Percentiles rank a stretch among this genome's conserved stretches.
These are phyloP conservation scores for Bondarzewia mesenterica DNA, from an alignment of 1,284 basidiomycete species.

Conservation along the genomic window DNA sequence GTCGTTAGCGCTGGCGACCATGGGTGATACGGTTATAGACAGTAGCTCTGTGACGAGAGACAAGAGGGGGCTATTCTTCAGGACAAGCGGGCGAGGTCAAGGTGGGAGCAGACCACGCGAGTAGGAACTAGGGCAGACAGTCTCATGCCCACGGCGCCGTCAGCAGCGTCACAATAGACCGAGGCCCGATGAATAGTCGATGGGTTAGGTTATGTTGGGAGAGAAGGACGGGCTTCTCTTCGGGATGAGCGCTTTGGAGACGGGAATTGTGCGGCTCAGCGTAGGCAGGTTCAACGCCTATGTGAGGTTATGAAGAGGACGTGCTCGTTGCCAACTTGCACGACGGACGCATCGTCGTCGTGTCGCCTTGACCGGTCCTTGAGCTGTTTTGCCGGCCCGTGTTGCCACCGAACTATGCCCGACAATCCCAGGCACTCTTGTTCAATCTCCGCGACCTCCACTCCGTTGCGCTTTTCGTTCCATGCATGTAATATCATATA, in stretches of 20 bases:
- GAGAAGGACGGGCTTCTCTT: background rate
- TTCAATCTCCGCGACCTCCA: too few species aligned
- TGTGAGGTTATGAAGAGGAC: background rate
- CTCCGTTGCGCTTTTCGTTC: too few species aligned
- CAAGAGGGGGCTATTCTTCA: constrained; percentile 25
- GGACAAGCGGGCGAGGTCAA: constrained; percentile 10
- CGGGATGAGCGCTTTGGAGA: too few species aligned
- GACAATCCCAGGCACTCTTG: too few species aligned
- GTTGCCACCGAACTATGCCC: too few species aligned
- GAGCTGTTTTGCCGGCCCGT: too few species aligned
- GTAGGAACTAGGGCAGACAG: constrained; percentile 4
- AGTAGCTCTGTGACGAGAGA: constrained; percentile 17
- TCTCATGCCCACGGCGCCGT: constrained; percentile 7
- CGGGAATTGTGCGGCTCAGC: too few species aligned
- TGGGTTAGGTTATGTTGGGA: too few species aligned
- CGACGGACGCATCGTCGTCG: background rate
- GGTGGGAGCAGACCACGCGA: constrained; percentile 11
- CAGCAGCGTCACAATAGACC: constrained; percentile 3
- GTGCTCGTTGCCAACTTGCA: background rate
- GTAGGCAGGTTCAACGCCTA: too few species aligned
- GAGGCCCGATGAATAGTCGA: background rate
- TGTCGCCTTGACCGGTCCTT: background rate
- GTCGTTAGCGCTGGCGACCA: constrained; percentile 46
- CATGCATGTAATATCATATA: too few species aligned
- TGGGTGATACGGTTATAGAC: constrained; percentile 21